phyloP scores from a whole-genome alignment of 2,329 filamentous ascomycete species.

The Didymosphaeria variabile region DNA sequence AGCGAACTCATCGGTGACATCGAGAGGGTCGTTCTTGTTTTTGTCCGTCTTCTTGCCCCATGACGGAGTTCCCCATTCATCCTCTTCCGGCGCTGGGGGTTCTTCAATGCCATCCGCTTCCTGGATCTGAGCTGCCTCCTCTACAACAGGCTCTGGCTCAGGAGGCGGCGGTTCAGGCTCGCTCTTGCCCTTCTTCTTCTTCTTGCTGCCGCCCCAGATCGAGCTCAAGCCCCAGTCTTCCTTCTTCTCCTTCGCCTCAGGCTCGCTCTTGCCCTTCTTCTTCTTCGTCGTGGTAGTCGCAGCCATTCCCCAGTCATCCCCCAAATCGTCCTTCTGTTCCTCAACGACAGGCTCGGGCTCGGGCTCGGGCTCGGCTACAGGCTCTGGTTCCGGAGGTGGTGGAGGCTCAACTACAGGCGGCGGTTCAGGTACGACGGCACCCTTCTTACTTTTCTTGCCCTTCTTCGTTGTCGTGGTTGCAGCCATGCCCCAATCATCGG shows the following conservation, averaged over 20 bases:
- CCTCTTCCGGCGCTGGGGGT: slow-evolving; percentile 59
- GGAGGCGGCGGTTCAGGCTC: slow-evolving; percentile 30
- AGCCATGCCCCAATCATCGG: slow-evolving; percentile 24
- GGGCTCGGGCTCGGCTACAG: slow-evolving; percentile 32
- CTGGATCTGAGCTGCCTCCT: slow-evolving; percentile 44
- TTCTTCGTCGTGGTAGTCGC: slow-evolving; percentile 36
- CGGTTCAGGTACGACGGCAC: slow-evolving; percentile 53
- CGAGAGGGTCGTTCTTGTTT: slow-evolving; percentile 50
- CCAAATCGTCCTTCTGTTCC: slow-evolving; percentile 44
- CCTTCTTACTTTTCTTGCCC: slow-evolving; percentile 62
- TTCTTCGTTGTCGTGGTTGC: slow-evolving; percentile 53
- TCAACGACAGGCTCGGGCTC: slow-evolving; percentile 37
- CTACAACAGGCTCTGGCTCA: slow-evolving; percentile 37
- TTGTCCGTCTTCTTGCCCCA: slow-evolving; percentile 59
- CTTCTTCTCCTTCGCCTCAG: slow-evolving; percentile 39
- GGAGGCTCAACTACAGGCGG: slow-evolving; percentile 11
- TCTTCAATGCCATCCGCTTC: slow-evolving; percentile 61
- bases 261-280: slow-evolving; percentile 58
- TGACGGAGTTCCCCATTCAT: slow-evolving; percentile 66
- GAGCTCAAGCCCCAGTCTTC: slow-evolving; percentile 48
- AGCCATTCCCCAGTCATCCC: slow-evolving; percentile 31
- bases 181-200: slow-evolving; percentile 57
- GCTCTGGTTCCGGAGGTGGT: slow-evolving; percentile 30
- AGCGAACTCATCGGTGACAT: slow-evolving; percentile 51
- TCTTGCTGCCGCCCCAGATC: slow-evolving; percentile 55